Conservation (phyloP, 208 protist genomes). For the Acanthamoeba royreba region DNA sequence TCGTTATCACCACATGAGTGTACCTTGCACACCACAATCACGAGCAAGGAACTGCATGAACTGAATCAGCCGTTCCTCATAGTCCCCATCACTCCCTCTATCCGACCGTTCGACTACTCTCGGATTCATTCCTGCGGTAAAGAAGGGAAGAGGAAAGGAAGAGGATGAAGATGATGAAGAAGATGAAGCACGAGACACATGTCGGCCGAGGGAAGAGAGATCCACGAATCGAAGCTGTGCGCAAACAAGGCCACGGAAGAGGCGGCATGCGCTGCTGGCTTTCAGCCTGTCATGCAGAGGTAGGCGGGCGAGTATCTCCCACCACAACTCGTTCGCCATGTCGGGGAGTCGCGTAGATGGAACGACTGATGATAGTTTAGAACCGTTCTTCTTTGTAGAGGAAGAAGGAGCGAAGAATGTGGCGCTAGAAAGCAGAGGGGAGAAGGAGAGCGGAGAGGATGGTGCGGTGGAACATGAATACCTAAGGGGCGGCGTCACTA, state of each 20-base stretch:
- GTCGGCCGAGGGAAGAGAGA: background rate
- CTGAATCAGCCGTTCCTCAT: background rate
- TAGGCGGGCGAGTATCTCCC: background rate
- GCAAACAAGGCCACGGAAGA: background rate
- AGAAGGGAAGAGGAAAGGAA: too few species aligned
- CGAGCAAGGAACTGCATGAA: background rate
- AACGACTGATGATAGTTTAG: background rate
- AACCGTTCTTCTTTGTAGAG: background rate
- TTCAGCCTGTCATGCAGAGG: background rate
- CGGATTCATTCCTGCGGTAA: too few species aligned
- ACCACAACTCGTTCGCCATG: background rate
- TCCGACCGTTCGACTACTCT: too few species aligned
- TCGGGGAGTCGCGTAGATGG: background rate
- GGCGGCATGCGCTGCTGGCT: background rate
- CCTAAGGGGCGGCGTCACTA: background rate
- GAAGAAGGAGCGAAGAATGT: background rate
- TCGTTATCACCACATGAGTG: too few species aligned
- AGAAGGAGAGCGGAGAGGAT: background rate
- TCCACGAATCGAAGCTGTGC: background rate
- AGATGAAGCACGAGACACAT: too few species aligned
- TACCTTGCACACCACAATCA: background rate
- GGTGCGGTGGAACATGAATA: background rate
- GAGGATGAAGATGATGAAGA: too few species aligned
- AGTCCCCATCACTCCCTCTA: too few species aligned
- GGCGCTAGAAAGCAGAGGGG: background rate